Conservation (phyloP, 305 asterid genomes). For the Petunia hybrid region DNA sequence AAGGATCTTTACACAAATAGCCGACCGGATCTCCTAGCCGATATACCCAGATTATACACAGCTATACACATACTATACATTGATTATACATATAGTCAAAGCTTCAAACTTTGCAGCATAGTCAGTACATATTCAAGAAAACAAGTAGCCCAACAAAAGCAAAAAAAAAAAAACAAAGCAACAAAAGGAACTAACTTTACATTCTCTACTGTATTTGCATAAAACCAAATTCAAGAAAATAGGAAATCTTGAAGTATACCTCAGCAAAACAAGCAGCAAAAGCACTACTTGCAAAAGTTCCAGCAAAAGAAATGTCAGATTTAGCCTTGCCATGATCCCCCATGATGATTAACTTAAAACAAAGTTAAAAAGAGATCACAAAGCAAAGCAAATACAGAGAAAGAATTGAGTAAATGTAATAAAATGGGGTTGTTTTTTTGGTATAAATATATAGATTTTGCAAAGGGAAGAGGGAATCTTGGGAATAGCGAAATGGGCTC, state of each 20-base stretch:
- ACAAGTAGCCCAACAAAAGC: not conserved
- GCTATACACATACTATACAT: too few species aligned
- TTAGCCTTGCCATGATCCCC: slow-evolving; percentile 67
- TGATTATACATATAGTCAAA: too few species aligned
- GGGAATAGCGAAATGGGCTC: slow-evolving; percentile 16
- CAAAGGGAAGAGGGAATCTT: not conserved
- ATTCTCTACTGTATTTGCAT: not conserved
- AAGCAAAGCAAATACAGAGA: not conserved
- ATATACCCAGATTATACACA: too few species aligned
- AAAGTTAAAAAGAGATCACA: not conserved
- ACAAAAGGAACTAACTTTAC: not conserved
- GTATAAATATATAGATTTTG: not conserved
- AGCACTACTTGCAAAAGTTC: slow-evolving; percentile 84
- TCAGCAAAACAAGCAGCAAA: slow-evolving; percentile 96
- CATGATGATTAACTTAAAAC: slow-evolving; percentile 13
- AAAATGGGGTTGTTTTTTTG: not conserved
- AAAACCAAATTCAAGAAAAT: not conserved
- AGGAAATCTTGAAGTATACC: slow-evolving; percentile 43
- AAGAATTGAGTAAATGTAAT: not conserved
- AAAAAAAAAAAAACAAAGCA: not conserved
- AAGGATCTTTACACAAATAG: too few species aligned
- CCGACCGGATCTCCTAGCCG: too few species aligned
- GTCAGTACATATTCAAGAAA: too few species aligned
- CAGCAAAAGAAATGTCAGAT: slow-evolving; percentile 84
- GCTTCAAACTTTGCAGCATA: too few species aligned